Base-by-base conservation (phyloP, 2,329 filamentous ascomycete species). In the Aspergillus fumigatus region DNA sequence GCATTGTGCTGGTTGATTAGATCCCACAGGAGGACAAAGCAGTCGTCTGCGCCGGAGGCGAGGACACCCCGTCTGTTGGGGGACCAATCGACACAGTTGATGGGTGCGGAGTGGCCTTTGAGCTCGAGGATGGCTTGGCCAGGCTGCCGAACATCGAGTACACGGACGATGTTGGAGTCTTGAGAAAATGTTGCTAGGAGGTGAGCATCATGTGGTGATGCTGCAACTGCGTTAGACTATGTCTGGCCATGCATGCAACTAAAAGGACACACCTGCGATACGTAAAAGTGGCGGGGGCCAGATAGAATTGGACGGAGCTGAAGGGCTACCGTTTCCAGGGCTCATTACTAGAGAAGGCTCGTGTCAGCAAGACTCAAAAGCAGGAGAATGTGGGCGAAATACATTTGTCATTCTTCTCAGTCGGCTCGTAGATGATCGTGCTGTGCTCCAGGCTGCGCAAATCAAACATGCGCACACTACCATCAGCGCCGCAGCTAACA, bases 381-480 rank as follows among this genome's bases (percentile, higher is more conserved):
- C 7, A 6, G 5, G 3, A 27, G 23, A 51, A 11, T 8, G 5
- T 43, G 29, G 29, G 26, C 48, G 8, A 70, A 47, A 62, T 78
- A 91, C 89, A 83, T 79, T 77, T 79, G 51, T 82, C 80, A 23
- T 88, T 87, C 76, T 97, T 97, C 64, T 92, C 89, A 0, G 90
- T 93, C 4, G 94, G 94, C 74, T 99, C 94, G 73, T 99, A 99
- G 62, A 99, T 99, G 72, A 99, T 99, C 51, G 94, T 99, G 63
- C 92, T 97, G 73, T 99, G 94, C 72, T 99, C 94, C 53, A 99
- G 78, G 73, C 93, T 97, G 69, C 94, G 86, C 59, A 99, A 80
- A 74, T 99, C 94, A 75, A 99, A 99, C 94, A 99, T 99, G 66
- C 94, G 86, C 26, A 99, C 94, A 73, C 93, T 97, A 41, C 94